A percentile compares a stretch with the other conserved stretches of the same genome.
phyloP scores from a whole-genome alignment of 1,284 basidiomycete genomes.

The Takashimella tepidaria region DNA sequence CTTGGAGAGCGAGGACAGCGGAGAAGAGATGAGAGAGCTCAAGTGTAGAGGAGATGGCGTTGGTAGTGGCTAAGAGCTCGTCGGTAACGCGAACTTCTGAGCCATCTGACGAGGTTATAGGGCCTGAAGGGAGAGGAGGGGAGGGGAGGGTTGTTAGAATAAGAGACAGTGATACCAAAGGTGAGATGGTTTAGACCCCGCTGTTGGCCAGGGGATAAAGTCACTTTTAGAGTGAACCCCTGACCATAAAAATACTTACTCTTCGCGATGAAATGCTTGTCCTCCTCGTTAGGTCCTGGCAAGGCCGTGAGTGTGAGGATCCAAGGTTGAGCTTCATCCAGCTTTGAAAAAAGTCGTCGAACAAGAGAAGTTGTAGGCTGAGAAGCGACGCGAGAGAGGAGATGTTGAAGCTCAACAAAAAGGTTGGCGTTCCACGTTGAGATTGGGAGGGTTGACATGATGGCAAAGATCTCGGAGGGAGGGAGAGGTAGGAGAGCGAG shows the following conservation, averaged over 20 bases:
- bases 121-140: conserved; percentile 12
- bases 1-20: conserved; percentile 33
- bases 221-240: no score
- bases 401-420: conserved; percentile 35
- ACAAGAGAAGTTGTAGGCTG: conserved; percentile 37
- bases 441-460: conserved; percentile 27
- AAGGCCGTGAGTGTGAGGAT: conserved; percentile 32
- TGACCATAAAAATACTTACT: conserved; percentile 25
- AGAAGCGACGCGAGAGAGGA: conserved; percentile 30
- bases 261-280: conserved; percentile 33
- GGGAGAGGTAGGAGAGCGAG: conserved; percentile 2
- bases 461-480: conserved; percentile 1
- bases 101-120: conserved; percentile 25
- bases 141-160: not conserved
- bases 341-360: conserved; percentile 25
- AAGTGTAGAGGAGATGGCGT: conserved; percentile 25
- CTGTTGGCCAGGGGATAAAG: no score
- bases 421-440: conserved; percentile 38
- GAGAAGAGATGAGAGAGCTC: conserved; percentile 37
- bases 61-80: conserved; percentile 32
- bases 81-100: conserved; percentile 29
- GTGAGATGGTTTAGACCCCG: no score
- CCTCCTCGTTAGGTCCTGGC: conserved; percentile 30
- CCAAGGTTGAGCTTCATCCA: conserved; percentile 41
- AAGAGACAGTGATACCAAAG: not conserved